Conservation (phyloP, 1,284 basidiomycete species). For the Fomes fomentarius region DNA sequence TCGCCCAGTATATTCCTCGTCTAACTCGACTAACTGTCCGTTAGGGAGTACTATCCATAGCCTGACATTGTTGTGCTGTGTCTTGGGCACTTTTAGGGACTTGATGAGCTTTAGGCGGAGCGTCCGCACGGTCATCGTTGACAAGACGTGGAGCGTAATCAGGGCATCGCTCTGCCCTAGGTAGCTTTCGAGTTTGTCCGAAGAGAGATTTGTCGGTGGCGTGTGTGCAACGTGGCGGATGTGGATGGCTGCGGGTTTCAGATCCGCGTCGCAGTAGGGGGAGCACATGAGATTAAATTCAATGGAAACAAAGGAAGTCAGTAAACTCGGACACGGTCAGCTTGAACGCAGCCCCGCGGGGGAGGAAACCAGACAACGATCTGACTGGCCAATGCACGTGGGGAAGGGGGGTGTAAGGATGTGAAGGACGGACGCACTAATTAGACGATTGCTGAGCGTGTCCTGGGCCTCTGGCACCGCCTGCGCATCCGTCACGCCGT, state of each 20-base stretch:
- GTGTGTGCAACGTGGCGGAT: too few relatives aligned
- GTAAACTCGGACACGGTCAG: too few relatives aligned
- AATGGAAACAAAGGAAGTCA: too few relatives aligned
- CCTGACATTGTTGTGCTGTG: constrained; percentile 35
- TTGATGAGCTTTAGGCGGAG: constrained; percentile 46
- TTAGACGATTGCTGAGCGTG: constrained; percentile 63
- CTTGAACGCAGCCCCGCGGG: too few relatives aligned
- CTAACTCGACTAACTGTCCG: constrained; percentile 47
- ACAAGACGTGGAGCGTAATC: constrained; percentile 53
- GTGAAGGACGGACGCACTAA: constrained; percentile 45
- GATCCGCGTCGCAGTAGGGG: too few relatives aligned
- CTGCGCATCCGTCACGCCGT: constrained; percentile 57
- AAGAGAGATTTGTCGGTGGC: constrained; percentile 24
- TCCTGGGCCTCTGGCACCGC: constrained; percentile 41
- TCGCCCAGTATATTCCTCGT: constrained; percentile 46
- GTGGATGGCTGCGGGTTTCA: too few relatives aligned
- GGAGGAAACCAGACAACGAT: too few relatives aligned
- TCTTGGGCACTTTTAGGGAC: constrained; percentile 33
- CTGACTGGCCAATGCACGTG: neutral
- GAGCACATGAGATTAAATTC: too few relatives aligned
- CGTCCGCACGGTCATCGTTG: constrained; percentile 63
- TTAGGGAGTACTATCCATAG: constrained; percentile 63
- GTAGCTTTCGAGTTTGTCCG: constrained; percentile 3
- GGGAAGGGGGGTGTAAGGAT: neutral
- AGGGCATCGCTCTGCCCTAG: constrained; percentile 4